Base-by-base conservation (phyloP, 306 rosid species). In the Malus sieversii region DNA sequence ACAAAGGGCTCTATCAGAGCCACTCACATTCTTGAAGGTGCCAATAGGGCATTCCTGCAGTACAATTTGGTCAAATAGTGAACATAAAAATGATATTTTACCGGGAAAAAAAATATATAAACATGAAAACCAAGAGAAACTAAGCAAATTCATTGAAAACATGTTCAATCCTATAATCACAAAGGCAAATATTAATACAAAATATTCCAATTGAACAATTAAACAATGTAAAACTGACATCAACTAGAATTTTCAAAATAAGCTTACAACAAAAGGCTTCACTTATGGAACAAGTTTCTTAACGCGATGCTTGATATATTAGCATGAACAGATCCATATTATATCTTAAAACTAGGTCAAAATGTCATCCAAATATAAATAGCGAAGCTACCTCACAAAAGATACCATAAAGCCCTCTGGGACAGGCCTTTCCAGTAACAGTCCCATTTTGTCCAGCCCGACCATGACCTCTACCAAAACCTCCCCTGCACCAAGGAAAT, bases 1-100 rank as follows among this genome's bases (percentile, higher is more conserved):
- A 85, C 98, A 91, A 74, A 90, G 90, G 67, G 84, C 80, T 85
- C 82, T 84, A 70, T 87, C 90, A 86, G 97, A 91, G 78, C 98
- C 98, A 77, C 82, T 90, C 69, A 76, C 87, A 73, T 88, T 91
- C 93, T 94, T 94, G 65, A 80, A 90, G 61, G 97, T 91, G 69
- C 98, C 98, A 76, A 94, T 88, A 73, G 97, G 97, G 87, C 97
- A 94, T 84, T 94, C 98, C 98, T 94, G 89, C 77, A 86, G 72
- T 40, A 72, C 30, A 76, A 80, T 70, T 74, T 63, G 57, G 65
- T 66, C 42, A 35, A 46, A 61, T 12, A 18, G 67, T 73, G 30
- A 72, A 38, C 35, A 6, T 2, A 64, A 35, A 71, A 20, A 53
- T 40, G 45, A 57, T 20, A 59, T 13, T 42, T 27, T 44, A 3